These are phyloP conservation scores for Mucor mucedo DNA, from an alignment of 371 early-diverging fungal genomes.

Conservation along the genomic window DNA sequence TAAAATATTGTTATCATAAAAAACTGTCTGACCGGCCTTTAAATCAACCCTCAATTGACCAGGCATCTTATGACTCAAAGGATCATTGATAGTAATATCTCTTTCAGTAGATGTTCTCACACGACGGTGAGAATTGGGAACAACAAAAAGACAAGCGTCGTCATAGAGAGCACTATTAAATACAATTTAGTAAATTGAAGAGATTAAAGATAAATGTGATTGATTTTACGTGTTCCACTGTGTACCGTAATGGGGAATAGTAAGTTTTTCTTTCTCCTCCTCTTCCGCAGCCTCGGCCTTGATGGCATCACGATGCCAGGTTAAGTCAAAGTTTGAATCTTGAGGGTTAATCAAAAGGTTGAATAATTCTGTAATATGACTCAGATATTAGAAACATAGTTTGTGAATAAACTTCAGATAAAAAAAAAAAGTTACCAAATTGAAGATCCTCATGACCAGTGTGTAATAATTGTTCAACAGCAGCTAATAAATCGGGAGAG, in stretches of 20 bases:
- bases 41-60: constrained; percentile 45
- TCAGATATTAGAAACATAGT: no score
- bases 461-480: constrained; percentile 52
- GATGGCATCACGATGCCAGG: constrained; percentile 63
- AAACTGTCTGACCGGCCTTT: constrained; percentile 65
- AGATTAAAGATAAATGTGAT: background rate
- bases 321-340: constrained; percentile 56
- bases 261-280: constrained; percentile 47
- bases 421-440: constrained; percentile 33
- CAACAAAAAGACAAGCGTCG: constrained; percentile 56
- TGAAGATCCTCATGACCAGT: constrained; percentile 50
- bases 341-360: constrained; percentile 60
- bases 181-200: background rate
- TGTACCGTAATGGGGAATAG: constrained; percentile 60
- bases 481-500: constrained; percentile 41
- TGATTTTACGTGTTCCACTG: constrained; percentile 58
- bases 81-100: constrained; percentile 54
- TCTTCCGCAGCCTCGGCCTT: constrained; percentile 48
- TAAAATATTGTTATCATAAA: constrained; percentile 63
- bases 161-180: constrained; percentile 55
- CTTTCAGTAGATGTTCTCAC: constrained; percentile 54
- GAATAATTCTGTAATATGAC: constrained; percentile 46
- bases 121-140: constrained; percentile 57
- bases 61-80: constrained; percentile 56
- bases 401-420: background rate